Evolutionary conservation across 2,329 filamentous ascomycete species (phyloP).

Genomic region (Venturia pyrina): DNA sequence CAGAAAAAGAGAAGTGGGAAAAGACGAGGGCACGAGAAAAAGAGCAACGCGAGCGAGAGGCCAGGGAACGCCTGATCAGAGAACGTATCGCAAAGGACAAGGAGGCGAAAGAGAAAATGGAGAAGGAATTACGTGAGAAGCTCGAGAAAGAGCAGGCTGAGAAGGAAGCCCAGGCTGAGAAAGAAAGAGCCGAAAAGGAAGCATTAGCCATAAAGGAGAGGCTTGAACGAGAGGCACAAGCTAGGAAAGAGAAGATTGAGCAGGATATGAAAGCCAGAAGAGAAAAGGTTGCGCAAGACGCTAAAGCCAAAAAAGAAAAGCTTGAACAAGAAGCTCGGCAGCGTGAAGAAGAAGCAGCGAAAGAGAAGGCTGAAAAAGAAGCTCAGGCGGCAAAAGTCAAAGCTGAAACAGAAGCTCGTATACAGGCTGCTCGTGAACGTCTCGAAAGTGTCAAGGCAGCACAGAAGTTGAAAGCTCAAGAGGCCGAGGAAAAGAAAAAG

Average conservation of each 20-base stretch:
- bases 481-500: constrained; percentile 6
- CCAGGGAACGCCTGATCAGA: constrained; percentile 9
- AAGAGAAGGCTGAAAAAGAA: constrained; percentile 11
- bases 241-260: neutral
- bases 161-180: neutral
- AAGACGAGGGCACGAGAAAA: constrained; percentile 12
- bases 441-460: constrained; percentile 3
- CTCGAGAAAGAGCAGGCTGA: neutral
- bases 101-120: constrained; percentile 14
- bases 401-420: neutral
- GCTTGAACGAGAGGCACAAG: constrained; percentile 4
- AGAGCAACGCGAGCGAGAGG: constrained; percentile 14
- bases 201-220: constrained; percentile 1
- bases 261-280: constrained; percentile 7
- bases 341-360: constrained; percentile 10
- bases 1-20: constrained; percentile 14
- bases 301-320: constrained; percentile 6
- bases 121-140: constrained; percentile 14
- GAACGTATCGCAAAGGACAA: constrained; percentile 12
- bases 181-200: constrained; percentile 6
- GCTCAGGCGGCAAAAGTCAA: constrained; percentile 3
- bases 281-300: constrained; percentile 4
- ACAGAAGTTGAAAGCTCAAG: constrained; percentile 12
- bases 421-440: constrained; percentile 12
- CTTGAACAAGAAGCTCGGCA: constrained; percentile 10